A percentile compares a stretch with the other conserved stretches of the same genome.
Evolutionary conservation across 306 rosid genomes (phyloP).

Genomic region (Fagus crenata): DNA sequence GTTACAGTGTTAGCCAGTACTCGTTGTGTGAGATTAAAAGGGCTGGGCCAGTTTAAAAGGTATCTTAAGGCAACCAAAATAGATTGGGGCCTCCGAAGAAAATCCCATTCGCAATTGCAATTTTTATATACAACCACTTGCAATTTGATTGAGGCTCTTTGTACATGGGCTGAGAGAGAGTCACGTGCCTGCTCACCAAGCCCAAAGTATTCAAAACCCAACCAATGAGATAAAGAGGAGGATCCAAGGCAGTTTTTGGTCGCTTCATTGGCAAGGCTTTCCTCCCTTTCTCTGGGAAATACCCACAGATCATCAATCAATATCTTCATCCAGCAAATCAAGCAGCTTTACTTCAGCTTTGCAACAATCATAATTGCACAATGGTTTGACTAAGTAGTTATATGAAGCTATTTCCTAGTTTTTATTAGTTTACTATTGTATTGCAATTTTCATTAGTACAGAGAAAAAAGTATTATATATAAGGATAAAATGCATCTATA

Average conservation of each 20-base stretch:
- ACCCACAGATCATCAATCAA: conserved; percentile 64
- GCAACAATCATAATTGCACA: conserved; percentile 55
- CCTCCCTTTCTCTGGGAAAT: conserved; percentile 69
- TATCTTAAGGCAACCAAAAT: no score
- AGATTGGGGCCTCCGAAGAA: no score
- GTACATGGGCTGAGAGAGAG: no score
- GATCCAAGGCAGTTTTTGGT: conserved; percentile 84
- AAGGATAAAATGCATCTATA: no score
- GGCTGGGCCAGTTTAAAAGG: no score
- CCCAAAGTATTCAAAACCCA: no score
- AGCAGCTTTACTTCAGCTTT: conserved; percentile 76
- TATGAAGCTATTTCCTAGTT: neutral
- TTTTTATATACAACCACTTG: no score
- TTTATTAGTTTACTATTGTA: neutral
- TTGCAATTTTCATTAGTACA: neutral
- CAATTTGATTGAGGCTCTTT: no score
- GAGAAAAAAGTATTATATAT: no score
- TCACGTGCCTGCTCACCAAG: no score
- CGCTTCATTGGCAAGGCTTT: conserved; percentile 63
- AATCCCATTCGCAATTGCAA: conserved; percentile 24
- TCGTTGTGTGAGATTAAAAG: no score
- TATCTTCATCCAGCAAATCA: conserved; percentile 73
- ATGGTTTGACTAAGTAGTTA: conserved; percentile 65
- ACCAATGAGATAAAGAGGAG: conserved; percentile 64
- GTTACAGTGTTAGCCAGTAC: no score